phyloP scores from a whole-genome alignment of 225 moss, liverwort and hornwort species.

The Straminergon stramineum region DNA sequence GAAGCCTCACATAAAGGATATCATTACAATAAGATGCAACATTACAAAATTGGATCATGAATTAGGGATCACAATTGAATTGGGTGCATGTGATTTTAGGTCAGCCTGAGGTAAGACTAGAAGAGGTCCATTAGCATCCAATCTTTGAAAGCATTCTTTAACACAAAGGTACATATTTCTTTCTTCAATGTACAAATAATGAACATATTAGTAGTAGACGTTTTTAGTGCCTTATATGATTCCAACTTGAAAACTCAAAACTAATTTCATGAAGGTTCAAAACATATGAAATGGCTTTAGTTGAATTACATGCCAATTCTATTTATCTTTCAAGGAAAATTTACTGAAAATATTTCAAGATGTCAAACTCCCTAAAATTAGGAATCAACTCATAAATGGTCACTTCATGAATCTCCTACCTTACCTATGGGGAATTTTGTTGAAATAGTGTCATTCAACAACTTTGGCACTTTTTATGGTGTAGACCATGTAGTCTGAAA shows the following conservation, averaged over 20 bases:
- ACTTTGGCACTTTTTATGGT: too few relatives aligned
- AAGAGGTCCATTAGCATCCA: not conserved
- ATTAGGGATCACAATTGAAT: not conserved
- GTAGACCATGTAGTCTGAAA: too few relatives aligned
- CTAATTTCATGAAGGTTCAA: not conserved
- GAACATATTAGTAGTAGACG: not conserved
- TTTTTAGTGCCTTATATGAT: not conserved
- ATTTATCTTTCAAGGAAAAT: not conserved
- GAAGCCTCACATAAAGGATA: not conserved
- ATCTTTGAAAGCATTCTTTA: accelerated
- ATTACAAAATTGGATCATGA: not conserved
- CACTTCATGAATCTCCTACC: not conserved
- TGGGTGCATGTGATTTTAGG: not conserved
- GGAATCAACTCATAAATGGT: not conserved
- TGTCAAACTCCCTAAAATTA: not conserved
- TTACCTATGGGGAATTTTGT: too few relatives aligned
- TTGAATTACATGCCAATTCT: not conserved
- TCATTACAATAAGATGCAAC: not conserved
- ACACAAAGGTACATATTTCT: not conserved
- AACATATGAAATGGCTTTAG: not conserved
- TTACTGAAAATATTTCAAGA: not conserved
- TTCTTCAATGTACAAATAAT: not conserved
- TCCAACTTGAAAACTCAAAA: not conserved
- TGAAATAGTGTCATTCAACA: too few relatives aligned
- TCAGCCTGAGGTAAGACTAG: not conserved